Base-by-base conservation (phyloP, 441 rosid genomes). In the Eutrema salsugineum region DNA sequence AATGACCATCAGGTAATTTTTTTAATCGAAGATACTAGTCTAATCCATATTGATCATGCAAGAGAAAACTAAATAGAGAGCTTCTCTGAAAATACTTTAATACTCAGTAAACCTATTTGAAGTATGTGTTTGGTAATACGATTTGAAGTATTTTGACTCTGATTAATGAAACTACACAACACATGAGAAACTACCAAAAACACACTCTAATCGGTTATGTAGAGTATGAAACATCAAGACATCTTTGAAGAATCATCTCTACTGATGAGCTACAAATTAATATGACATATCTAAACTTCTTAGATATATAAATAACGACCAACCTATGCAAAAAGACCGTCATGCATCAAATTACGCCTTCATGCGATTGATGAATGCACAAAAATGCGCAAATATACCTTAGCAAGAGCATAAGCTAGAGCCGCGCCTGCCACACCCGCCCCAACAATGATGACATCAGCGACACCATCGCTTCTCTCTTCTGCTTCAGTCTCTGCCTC, bases 341-440 rank as follows among this genome's bases (percentile, higher is more conserved):
- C 70, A 14, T 51, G 36, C 33, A 30, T 6, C 33, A 30, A 30
- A 51, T 9, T 8, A 51, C 2, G 57, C 36, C 5, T 50, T 22
- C 1, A 5, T 33, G 16, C 28, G 19, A 27, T 27, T 7, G 36
- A 51, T 27, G 19, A 12, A 51, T 51, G 16, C 30, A 14, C 14
- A 50, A 53, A 53, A 53, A 14, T 17, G 22, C 36, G 16, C 30
- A 68, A 11, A 16, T 27, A 53, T 33, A 36, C 92, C 94, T 86
- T 91, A 68, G 88, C 97, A 65, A 91, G 88, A 10, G 94, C 81
- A 62, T 83, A 65, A 61, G 97, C 94, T 14, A 87, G 87, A 75
- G 97, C 86, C 3, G 91, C 77, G 17, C 97, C 97, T 1, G 91
- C 97, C 1, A 91, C 89, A 76, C 79, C 74, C 2, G 70, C 79